These are phyloP conservation scores for Cytidiella melzeri DNA, from an alignment of 768 basidiomycete genomes.

Conservation along the genomic window DNA sequence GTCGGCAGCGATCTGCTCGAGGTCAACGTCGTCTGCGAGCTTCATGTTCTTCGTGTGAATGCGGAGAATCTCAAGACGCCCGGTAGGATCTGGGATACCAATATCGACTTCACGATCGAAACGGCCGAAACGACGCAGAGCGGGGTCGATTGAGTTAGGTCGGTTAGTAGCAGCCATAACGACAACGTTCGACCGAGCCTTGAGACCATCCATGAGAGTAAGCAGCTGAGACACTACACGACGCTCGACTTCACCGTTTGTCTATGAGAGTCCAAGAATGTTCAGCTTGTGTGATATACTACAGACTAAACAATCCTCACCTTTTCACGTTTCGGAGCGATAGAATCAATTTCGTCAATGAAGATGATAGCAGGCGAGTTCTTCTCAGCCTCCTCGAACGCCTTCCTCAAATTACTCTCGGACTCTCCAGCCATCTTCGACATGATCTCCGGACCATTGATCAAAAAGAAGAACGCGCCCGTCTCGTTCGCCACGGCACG, in stretches of 20 bases:
- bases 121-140: slow-evolving; percentile 96
- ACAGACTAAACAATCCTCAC: slow-evolving; percentile 31
- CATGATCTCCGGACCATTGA: slow-evolving; percentile 99
- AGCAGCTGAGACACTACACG: slow-evolving; percentile 98
- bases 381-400: slow-evolving; percentile 99
- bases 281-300: background rate
- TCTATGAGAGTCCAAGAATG: slow-evolving; percentile 41
- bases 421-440: slow-evolving; percentile 99
- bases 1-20: slow-evolving; percentile 99
- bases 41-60: slow-evolving; percentile 99
- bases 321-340: slow-evolving; percentile 99
- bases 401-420: slow-evolving; percentile 95
- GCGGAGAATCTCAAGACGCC: slow-evolving; percentile 96
- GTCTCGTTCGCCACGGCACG: slow-evolving; percentile 99
- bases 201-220: slow-evolving; percentile 98
- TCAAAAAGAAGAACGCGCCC: slow-evolving; percentile 99
- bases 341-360: slow-evolving; percentile 99
- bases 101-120: slow-evolving; percentile 99
- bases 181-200: slow-evolving; percentile 97
- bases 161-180: slow-evolving; percentile 99
- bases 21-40: slow-evolving; percentile 90
- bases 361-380: slow-evolving; percentile 99
- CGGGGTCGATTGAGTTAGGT: slow-evolving; percentile 98
- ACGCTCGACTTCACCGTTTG: slow-evolving; percentile 99
- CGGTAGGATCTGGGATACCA: slow-evolving; percentile 98